Percentiles rank a stretch among this genome's conserved stretches.
phyloP scores from a whole-genome alignment of 306 rosid genomes.

The Sindora glabra region DNA sequence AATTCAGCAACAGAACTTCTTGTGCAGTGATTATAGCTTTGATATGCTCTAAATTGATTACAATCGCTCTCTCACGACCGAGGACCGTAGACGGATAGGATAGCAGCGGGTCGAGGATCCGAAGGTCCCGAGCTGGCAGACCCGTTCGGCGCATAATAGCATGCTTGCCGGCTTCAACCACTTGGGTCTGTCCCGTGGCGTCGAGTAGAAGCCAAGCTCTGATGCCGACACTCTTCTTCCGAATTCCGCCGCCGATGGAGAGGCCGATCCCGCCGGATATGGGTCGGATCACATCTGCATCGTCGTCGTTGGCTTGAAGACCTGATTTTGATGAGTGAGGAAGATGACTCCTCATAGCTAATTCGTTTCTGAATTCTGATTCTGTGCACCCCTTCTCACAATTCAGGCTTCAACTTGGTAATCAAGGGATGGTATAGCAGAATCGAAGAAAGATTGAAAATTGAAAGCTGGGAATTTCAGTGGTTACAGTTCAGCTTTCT shows the following conservation, averaged over 20 bases:
- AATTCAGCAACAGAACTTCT: constrained; percentile 76
- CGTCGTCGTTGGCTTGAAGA: constrained; percentile 17
- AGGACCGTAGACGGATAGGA: constrained; percentile 58
- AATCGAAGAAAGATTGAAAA: no score
- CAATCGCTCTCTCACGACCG: constrained; percentile 87
- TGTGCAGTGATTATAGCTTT: constrained; percentile 90
- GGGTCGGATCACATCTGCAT: constrained; percentile 25
- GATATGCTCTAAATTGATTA: constrained; percentile 85
- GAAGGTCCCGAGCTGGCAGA: constrained; percentile 84
- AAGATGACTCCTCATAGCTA: constrained; percentile 14
- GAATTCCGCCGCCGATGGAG: constrained; percentile 20
- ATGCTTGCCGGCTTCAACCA: constrained; percentile 85
- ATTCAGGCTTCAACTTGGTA: no score
- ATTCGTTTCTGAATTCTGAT: no score
- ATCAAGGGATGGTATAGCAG: no score
- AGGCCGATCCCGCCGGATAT: neutral
- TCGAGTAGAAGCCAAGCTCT: constrained; percentile 75
- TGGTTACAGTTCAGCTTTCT: no score
- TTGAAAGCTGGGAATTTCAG: no score
- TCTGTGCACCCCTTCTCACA: no score
- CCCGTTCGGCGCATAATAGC: constrained; percentile 91
- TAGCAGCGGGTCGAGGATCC: constrained; percentile 76
- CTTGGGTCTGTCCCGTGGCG: constrained; percentile 49
- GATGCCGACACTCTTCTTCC: constrained; percentile 74
- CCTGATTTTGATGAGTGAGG: constrained; percentile 17